phyloP scores from a whole-genome alignment of 768 basidiomycete genomes.

The Boletus coccyginus region DNA sequence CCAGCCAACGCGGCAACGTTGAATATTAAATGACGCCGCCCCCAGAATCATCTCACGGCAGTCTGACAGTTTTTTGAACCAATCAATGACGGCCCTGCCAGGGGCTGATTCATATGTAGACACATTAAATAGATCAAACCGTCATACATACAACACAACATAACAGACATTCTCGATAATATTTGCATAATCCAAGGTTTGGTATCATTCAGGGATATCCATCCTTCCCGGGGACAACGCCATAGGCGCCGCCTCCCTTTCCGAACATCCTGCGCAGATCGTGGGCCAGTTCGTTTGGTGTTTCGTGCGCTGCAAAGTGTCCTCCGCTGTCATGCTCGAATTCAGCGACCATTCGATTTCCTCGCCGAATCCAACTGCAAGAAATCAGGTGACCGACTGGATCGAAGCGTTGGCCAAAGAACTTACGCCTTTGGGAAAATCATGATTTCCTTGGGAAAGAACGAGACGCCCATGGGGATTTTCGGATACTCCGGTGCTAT shows the following conservation, averaged over 20 bases:
- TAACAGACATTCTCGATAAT: background rate
- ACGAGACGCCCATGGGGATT: conserved; percentile 49
- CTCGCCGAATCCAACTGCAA: conserved; percentile 41
- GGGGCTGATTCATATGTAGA: too few species aligned
- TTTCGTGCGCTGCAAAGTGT: conserved; percentile 58
- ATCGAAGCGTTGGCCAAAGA: rapidly evolving
- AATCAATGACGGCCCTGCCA: too few species aligned
- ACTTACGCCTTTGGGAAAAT: conserved; percentile 40
- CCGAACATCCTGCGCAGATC: conserved; percentile 60
- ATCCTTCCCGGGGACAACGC: conserved; percentile 42
- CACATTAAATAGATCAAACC: too few species aligned
- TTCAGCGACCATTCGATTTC: conserved; percentile 45
- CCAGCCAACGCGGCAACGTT: too few species aligned
- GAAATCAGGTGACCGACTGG: background rate
- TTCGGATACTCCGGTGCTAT: background rate
- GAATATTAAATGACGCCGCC: too few species aligned
- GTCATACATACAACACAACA: background rate
- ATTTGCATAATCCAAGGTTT: background rate
- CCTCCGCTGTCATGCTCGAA: conserved; percentile 50
- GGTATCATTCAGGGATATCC: conserved; percentile 35
- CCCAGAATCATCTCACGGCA: too few species aligned
- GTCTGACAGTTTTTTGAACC: too few species aligned
- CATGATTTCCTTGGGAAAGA: conserved; percentile 49
- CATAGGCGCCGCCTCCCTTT: conserved; percentile 47
- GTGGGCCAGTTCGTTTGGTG: conserved; percentile 43